Evolutionary conservation across 345 rosid species (phyloP).

Genomic region (Iberis pinnata): DNA sequence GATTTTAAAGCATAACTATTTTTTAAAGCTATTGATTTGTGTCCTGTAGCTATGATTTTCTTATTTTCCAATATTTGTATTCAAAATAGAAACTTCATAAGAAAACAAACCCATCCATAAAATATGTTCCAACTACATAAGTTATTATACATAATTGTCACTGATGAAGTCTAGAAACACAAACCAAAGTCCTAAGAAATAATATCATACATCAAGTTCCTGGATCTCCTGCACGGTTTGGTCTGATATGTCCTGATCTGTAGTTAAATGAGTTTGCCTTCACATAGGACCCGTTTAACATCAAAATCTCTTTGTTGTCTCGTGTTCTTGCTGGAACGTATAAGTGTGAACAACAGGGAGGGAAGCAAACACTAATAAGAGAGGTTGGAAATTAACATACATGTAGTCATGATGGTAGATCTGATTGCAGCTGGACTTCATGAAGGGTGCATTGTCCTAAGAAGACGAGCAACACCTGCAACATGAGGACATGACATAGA

Average conservation of each 20-base stretch:
- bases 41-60: no score
- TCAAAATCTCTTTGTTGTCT: constrained; percentile 13
- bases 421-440: constrained; percentile 10
- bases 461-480: constrained; percentile 17
- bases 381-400: neutral
- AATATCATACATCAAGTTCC: no score
- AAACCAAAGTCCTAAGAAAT: no score
- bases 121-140: no score
- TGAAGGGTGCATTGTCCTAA: constrained; percentile 10
- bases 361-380: neutral
- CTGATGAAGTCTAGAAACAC: no score
- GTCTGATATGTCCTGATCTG: constrained; percentile 17
- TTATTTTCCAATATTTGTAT: no score
- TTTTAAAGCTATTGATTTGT: no score
- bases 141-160: no score
- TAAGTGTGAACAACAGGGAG: no score
- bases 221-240: constrained; percentile 16
- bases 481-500: constrained; percentile 15
- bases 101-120: no score
- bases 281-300: constrained; percentile 7
- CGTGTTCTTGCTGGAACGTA: constrained; percentile 15
- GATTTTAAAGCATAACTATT: no score
- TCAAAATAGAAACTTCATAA: no score
- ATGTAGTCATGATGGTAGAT: constrained; percentile 12
- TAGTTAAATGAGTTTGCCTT: constrained; percentile 20